These are phyloP conservation scores for Quercus gilva DNA, from an alignment of 306 rosid genomes.

Conservation along the genomic window DNA sequence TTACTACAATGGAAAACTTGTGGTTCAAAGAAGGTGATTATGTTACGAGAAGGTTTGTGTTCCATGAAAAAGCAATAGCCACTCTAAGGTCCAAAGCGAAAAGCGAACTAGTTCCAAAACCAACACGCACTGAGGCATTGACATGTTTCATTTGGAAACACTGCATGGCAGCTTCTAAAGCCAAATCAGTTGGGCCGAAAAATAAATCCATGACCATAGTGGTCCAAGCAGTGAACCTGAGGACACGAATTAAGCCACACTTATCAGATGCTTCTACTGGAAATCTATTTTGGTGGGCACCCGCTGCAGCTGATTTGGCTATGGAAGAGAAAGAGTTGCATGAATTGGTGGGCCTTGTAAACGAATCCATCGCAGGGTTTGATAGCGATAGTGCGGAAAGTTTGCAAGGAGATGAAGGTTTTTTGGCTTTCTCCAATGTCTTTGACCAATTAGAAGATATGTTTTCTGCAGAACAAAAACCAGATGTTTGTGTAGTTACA, in stretches of 20 bases:
- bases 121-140: constrained; percentile 37
- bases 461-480: background rate
- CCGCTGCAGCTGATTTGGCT: background rate
- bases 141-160: constrained; percentile 46
- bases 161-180: constrained; percentile 28
- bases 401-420: constrained; percentile 33
- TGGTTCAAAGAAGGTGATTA: constrained; percentile 30
- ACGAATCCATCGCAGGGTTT: background rate
- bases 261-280: too few species aligned
- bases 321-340: background rate
- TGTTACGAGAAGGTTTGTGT: constrained; percentile 41
- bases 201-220: constrained; percentile 11
- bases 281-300: constrained; percentile 5
- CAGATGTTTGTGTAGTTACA: constrained; percentile 27
- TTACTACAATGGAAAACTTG: background rate
- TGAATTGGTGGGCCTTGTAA: background rate
- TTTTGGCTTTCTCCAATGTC: constrained; percentile 30
- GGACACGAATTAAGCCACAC: constrained; percentile 23
- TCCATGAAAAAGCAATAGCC: constrained; percentile 24
- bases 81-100: constrained; percentile 21
- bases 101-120: constrained; percentile 21
- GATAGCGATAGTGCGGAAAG: background rate
- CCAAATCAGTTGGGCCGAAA: background rate
- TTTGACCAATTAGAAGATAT: constrained; percentile 20
- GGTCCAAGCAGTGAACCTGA: constrained; percentile 39